Conservation (phyloP, 495 filamentous ascomycete genomes). For the Lophiostoma macrostomum region DNA sequence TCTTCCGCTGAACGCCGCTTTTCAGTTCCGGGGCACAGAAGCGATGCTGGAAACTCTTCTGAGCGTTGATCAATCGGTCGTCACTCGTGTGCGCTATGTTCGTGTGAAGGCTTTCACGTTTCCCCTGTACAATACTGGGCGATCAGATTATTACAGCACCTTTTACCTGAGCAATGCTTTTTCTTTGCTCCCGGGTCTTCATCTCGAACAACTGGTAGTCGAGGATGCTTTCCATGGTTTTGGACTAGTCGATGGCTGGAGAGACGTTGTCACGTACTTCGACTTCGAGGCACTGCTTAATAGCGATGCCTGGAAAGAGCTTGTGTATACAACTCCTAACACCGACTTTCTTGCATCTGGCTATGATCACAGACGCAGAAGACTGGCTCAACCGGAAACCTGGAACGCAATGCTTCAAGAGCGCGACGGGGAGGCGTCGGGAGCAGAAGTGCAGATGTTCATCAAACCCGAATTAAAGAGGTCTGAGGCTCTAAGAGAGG, state of each 20-base stretch:
- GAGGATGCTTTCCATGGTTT: conserved; percentile 29
- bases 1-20: conserved; percentile 10
- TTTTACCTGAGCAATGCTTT: conserved; percentile 26
- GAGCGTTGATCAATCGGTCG: conserved; percentile 16
- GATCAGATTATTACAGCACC: conserved; percentile 13
- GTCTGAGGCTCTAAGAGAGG: neutral
- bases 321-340: conserved; percentile 15
- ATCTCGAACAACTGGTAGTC: conserved; percentile 17
- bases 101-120: conserved; percentile 25
- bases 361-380: conserved; percentile 15
- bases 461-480: neutral
- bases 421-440: conserved; percentile 21
- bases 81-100: conserved; percentile 24
- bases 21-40: conserved; percentile 28
- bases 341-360: conserved; percentile 27
- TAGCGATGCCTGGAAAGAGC: conserved; percentile 30
- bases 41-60: conserved; percentile 22
- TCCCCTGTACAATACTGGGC: conserved; percentile 14
- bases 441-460: conserved; percentile 27
- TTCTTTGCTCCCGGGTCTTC: conserved; percentile 24
- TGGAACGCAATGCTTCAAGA: conserved; percentile 25
- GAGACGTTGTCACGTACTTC: conserved; percentile 27
- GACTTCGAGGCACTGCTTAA: conserved; percentile 25
- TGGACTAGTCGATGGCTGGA: conserved; percentile 20
- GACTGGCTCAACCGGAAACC: conserved; percentile 19